These are phyloP conservation scores for Dryadomyces quercivorus DNA, from an alignment of 2,329 filamentous ascomycete genomes.

Conservation along the genomic window DNA sequence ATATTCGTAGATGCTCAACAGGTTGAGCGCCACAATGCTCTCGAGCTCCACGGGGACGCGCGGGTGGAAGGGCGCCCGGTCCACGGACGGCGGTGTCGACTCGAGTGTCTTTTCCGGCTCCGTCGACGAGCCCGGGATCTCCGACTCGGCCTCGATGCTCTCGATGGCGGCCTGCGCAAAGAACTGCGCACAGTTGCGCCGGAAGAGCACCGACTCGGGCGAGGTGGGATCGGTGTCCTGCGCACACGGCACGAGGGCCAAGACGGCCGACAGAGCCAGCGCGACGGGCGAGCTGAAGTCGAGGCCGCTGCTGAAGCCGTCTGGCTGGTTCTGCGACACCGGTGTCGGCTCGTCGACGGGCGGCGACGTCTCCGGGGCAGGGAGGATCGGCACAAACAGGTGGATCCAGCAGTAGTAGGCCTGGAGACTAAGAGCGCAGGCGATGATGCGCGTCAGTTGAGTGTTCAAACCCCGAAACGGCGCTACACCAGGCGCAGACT, in stretches of 20 bases:
- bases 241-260: slow-evolving; percentile 33
- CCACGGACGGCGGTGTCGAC: slow-evolving; percentile 9
- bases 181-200: slow-evolving; percentile 34
- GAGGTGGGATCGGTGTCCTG: slow-evolving; percentile 23
- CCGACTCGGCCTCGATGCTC: slow-evolving; percentile 34
- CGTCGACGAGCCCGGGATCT: slow-evolving; percentile 31
- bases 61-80: slow-evolving; percentile 29
- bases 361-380: slow-evolving; percentile 24
- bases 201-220: slow-evolving; percentile 27
- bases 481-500: no score
- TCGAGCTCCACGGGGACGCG: slow-evolving; percentile 32
- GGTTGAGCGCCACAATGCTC: slow-evolving; percentile 31
- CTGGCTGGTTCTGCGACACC: slow-evolving; percentile 23
- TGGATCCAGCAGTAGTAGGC: slow-evolving; percentile 42
- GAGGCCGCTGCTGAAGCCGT: slow-evolving; percentile 20
- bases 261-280: slow-evolving; percentile 34
- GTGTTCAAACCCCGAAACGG: no score
- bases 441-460: no score
- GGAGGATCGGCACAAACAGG: slow-evolving; percentile 36
- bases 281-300: slow-evolving; percentile 30
- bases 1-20: slow-evolving; percentile 40
- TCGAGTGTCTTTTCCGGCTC: slow-evolving; percentile 32
- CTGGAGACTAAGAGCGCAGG: slow-evolving; percentile 20
- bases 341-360: slow-evolving; percentile 20
- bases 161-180: slow-evolving; percentile 35